A percentile compares a stretch with the other conserved stretches of the same genome.
Conservation (phyloP, 257 asterid species). For the Jacaranda mimosifolia region DNA sequence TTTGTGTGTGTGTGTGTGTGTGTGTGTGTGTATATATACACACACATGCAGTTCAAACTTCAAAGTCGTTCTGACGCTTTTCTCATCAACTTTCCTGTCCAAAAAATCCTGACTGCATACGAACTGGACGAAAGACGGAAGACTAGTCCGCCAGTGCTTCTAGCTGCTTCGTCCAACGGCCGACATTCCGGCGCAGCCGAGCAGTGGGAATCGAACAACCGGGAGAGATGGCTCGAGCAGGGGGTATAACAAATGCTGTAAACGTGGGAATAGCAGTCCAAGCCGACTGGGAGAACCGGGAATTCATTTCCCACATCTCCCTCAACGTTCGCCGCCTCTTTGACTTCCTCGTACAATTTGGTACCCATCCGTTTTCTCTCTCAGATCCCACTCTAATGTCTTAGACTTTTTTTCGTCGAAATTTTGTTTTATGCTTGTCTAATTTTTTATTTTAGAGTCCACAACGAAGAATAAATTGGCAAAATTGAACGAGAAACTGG, state of each 20-base stretch:
- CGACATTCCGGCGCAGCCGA: constrained; percentile 23
- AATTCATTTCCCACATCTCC: constrained; percentile 87
- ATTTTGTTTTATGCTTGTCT: neutral
- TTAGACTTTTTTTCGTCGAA: neutral
- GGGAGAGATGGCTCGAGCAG: constrained; percentile 78
- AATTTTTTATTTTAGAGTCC: constrained; percentile 59
- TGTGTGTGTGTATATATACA: no score
- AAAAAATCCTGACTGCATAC: neutral
- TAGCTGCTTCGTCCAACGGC: constrained; percentile 14
- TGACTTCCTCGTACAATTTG: constrained; percentile 91
- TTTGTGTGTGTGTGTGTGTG: no score
- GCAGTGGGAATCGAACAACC: constrained; percentile 10
- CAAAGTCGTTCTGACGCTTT: neutral
- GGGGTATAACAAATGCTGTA: constrained; percentile 90
- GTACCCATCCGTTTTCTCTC: constrained; percentile 40
- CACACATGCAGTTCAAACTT: neutral
- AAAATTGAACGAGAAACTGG: constrained; percentile 83
- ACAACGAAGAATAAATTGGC: constrained; percentile 82
- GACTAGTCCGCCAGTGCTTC: neutral
- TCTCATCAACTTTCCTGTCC: neutral
- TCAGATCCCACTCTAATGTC: neutral
- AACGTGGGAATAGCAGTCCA: constrained; percentile 97
- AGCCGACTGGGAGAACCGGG: constrained; percentile 99
- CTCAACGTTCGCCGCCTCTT: constrained; percentile 90
- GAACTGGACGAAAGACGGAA: neutral